Evolutionary conservation across 176 grass and related monocot genomes (phyloP), one percentile per base, ranked within the genome.

Genomic region (Raddia guianensis): DNA sequence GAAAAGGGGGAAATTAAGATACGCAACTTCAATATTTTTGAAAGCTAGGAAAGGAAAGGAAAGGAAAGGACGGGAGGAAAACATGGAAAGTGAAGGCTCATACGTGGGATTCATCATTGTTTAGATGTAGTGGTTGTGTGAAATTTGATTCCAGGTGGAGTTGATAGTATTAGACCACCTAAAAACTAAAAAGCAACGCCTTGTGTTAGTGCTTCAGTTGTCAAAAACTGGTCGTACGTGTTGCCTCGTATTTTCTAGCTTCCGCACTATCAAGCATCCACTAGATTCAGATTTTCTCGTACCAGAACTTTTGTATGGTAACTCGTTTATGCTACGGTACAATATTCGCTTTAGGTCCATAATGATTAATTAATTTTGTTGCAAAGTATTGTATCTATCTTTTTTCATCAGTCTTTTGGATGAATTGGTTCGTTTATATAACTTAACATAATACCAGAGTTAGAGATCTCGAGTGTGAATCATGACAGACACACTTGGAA

Each of bases 131-230:
- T 80, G 51, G 69, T 86, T 86, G 61, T 8, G 33, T 77, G 47
- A 48, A 70, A 48, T 34, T 69, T 69, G 45, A 81, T 6, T 74
- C 72, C 8, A 2, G 16, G 14, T 37, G 14, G 37, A 62, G 46
- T n/a, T 16, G 65, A 54, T 45, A 5, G 68, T 14, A 81, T 7
- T 20, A 54, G 52, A 49, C 55, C 75, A 82, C 78, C 72, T 76
- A 85, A 27, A 27, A 85, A 78, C 72, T 76, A 85, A 27, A 27
- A 85, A 78, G 56, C 75, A 54, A 47, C 34, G 57, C 48, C 48
- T 48, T 7, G 3, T 56, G 3, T 27, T 68, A 45, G 53, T 82
- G 63, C 46, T 54, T 63, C 58, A 34, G 8, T 77, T 76, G 62
- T 32, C 32, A 13, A 63, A 50, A 67, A 80, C 20, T 37, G 48